Conservation (phyloP, 2,329 filamentous ascomycete genomes). For the Drechslerella stenobrocha region DNA sequence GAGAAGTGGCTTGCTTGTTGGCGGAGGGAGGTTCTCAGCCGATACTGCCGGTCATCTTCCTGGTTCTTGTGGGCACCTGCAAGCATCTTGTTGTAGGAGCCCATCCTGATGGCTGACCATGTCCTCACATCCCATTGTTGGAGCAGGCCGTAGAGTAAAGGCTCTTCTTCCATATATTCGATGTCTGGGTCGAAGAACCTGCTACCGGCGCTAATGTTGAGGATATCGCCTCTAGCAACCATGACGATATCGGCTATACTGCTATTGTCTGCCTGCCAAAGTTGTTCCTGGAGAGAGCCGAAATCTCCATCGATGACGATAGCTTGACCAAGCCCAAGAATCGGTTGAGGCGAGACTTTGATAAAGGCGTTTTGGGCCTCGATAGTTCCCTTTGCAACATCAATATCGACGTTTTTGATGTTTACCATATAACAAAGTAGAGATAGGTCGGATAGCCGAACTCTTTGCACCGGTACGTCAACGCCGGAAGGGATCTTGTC, state of each 20-base stretch:
- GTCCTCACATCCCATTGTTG: not conserved
- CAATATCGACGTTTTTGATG: slow-evolving; percentile 20
- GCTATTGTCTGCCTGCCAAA: not conserved
- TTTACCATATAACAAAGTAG: slow-evolving; percentile 24
- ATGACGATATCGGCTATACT: not conserved
- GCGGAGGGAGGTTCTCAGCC: slow-evolving; percentile 1
- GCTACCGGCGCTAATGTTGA: not conserved
- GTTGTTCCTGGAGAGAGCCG: not conserved
- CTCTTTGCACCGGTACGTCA: slow-evolving; percentile 24
- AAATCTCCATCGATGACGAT: slow-evolving; percentile 26
- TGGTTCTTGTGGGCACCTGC: not conserved
- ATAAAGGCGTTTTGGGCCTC: slow-evolving; percentile 17
- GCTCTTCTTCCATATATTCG: not conserved
- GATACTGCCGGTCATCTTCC: not conserved
- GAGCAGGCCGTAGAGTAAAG: not conserved
- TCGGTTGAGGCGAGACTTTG: slow-evolving; percentile 15
- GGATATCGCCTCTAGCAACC: not conserved
- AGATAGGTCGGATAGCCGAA: slow-evolving; percentile 10
- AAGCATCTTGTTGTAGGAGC: not conserved
- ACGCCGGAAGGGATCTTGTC: slow-evolving; percentile 26
- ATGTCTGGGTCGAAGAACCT: not conserved
- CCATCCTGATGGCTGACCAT: not conserved
- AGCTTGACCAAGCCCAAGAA: slow-evolving; percentile 18
- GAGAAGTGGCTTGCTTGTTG: slow-evolving; percentile 1
- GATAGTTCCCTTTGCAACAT: not conserved